Base-by-base conservation (phyloP, 768 basidiomycete genomes). In the Trametes gibbosa region DNA sequence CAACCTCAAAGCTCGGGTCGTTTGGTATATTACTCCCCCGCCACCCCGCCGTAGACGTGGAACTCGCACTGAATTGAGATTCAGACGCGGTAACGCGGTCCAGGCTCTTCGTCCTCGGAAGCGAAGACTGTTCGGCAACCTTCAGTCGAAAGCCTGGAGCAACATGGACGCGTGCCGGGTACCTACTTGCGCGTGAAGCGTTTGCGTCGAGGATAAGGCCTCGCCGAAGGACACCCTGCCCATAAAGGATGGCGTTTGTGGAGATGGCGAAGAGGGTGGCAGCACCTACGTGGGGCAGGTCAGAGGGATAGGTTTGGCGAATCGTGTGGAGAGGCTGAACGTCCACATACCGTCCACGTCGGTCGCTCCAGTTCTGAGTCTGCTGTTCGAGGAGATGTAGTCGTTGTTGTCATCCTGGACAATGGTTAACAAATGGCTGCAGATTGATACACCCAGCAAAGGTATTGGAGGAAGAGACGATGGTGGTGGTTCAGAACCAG, bases 1-100 rank as follows among this genome's bases (percentile, higher is more conserved):
- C 72, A 12, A 79, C 72, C 43, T 79, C 74, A 55, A 79, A 80
- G 63, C 75, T 80, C 19, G 71, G 64, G 48, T 65, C 56, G 37
- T 41, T 47, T 10, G 40, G 5, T 5, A 53, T 6, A 14, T 14
- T 6, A 23, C 37, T 25, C 9, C 23, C 25, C 5, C 3, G 13
- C 45, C 50, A 27, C 3, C 45, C 42, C 35, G 46, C 10, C 19
- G 39, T 27, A 16, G 46, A 16, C 19, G 39, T 27, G 6, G 46
- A 13, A 13, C 23, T 47, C 9, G 46, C 39, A 17, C 46, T 51
- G 0, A n/a, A 19, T 3, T 56, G 35, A 23, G 56, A 50, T 16
- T 27, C 3, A 23, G 48, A 53, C n/a, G 19, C 13, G 21, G 25
- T 34, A 2, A 55, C 14, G 1, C 24, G 13, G 0, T 25, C 24